These are phyloP conservation scores for Byssothecium circinans DNA, from an alignment of 2,329 filamentous ascomycete species.

Conservation along the genomic window DNA sequence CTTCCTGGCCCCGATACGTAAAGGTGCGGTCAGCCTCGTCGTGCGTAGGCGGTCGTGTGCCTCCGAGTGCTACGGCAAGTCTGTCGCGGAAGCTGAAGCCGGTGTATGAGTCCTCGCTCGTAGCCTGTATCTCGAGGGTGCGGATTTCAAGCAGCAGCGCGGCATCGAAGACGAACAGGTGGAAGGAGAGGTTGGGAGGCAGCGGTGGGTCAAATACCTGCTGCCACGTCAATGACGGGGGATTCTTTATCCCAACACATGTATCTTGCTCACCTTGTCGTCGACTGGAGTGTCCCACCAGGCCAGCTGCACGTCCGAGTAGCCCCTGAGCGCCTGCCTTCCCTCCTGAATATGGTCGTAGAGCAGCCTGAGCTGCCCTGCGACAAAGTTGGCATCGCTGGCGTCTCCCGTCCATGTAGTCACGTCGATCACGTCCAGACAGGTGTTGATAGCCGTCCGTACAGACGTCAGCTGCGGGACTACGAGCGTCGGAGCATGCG, in stretches of 20 bases:
- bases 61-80: slow-evolving; percentile 52
- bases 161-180: slow-evolving; percentile 59
- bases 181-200: slow-evolving; percentile 72
- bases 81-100: slow-evolving; percentile 60
- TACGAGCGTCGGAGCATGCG: slow-evolving; percentile 59
- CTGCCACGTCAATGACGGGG: not conserved
- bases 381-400: slow-evolving; percentile 60
- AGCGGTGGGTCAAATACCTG: slow-evolving; percentile 64
- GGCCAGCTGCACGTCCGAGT: slow-evolving; percentile 51
- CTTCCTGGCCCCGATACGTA: slow-evolving; percentile 67
- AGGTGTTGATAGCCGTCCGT: slow-evolving; percentile 76
- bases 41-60: slow-evolving; percentile 44
- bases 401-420: slow-evolving; percentile 71
- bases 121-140: slow-evolving; percentile 60
- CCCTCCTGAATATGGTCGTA: slow-evolving; percentile 65
- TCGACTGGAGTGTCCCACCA: slow-evolving; percentile 61
- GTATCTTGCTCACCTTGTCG: slow-evolving; percentile 55
- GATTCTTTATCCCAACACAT: slow-evolving; percentile 3
- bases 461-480: slow-evolving; percentile 72
- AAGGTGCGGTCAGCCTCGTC: slow-evolving; percentile 77
- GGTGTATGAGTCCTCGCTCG: slow-evolving; percentile 33
- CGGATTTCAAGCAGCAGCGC: slow-evolving; percentile 65
- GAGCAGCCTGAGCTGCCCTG: slow-evolving; percentile 59
- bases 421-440: slow-evolving; percentile 79
- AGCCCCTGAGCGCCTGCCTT: slow-evolving; percentile 60